Evolutionary conservation across 2,329 filamentous ascomycete species (phyloP).

Genomic region (Aspergillus carbonarius): DNA sequence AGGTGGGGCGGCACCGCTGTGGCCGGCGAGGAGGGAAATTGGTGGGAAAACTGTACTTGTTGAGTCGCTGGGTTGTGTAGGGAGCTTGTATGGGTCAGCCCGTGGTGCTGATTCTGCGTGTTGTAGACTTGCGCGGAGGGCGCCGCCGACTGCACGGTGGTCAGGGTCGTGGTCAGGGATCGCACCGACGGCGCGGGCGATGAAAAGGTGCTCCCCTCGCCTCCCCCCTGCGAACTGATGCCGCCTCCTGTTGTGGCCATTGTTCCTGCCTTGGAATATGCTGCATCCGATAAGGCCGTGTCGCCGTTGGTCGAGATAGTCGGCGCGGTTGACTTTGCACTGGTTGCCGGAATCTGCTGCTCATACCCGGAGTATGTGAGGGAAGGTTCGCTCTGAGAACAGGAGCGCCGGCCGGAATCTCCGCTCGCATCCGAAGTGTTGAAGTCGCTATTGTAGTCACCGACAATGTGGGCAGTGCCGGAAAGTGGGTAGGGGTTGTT

Average conservation of each 20-base stretch:
- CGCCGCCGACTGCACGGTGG: constrained; percentile 63
- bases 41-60: constrained; percentile 58
- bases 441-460: constrained; percentile 45
- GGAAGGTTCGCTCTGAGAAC: constrained; percentile 60
- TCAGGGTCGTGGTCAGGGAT: constrained; percentile 64
- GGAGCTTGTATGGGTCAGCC: constrained; percentile 34
- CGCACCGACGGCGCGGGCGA: constrained; percentile 65
- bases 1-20: constrained; percentile 63
- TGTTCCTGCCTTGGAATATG: constrained; percentile 79
- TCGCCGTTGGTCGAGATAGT: constrained; percentile 84
- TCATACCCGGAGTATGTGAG: constrained; percentile 62
- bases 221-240: constrained; percentile 64
- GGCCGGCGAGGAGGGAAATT: constrained; percentile 59
- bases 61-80: constrained; percentile 39
- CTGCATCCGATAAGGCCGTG: constrained; percentile 69
- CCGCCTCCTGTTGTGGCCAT: constrained; percentile 63
- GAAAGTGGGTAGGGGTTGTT: constrained; percentile 94
- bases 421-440: constrained; percentile 52
- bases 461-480: constrained; percentile 53
- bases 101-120: constrained; percentile 31
- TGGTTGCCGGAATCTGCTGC: constrained; percentile 58
- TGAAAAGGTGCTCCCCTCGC: constrained; percentile 66
- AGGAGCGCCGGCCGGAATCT: constrained; percentile 51
- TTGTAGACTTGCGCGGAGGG: constrained; percentile 50
- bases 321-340: constrained; percentile 71